These are phyloP conservation scores for Cryptosporidium felis DNA, from an alignment of 169 alveolate species.

Conservation along the genomic window DNA sequence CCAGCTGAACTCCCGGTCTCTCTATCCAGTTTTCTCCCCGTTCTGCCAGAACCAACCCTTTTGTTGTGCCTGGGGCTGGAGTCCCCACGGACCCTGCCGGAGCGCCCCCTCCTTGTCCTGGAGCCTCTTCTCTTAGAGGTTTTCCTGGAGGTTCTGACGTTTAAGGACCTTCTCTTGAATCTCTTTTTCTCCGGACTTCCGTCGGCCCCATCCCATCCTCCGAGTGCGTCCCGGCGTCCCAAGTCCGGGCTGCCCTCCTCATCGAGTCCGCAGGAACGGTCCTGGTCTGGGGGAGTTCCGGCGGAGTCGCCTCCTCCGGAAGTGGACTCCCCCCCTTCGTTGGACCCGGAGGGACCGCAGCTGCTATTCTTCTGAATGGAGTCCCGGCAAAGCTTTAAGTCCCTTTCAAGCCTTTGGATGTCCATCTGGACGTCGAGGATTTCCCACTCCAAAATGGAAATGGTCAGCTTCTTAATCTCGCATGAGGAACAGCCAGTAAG, in stretches of 20 bases:
- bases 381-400: conserved; percentile 12
- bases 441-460: conserved; percentile 27
- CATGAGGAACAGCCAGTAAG: conserved; percentile 32
- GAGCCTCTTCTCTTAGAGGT: not conserved
- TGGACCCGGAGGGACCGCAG: not conserved
- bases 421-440: conserved; percentile 29
- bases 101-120: not conserved
- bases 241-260: no score
- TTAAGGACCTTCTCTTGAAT: conserved; percentile 21
- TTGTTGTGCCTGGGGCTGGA: no score
- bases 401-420: conserved; percentile 18
- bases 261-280: not conserved
- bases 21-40: no score
- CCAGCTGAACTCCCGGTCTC: no score
- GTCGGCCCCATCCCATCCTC: not conserved
- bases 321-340: not conserved
- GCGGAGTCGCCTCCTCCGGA: not conserved
- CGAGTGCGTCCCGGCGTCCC: no score
- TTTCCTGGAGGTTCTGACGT: not conserved
- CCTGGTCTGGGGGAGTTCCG: not conserved
- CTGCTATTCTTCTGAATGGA: not conserved
- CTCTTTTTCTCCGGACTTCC: not conserved
- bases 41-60: no score
- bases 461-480: not conserved
- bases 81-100: no score